These are phyloP conservation scores for Gossypium schwendimanii DNA, from an alignment of 441 rosid genomes.

Conservation along the genomic window DNA sequence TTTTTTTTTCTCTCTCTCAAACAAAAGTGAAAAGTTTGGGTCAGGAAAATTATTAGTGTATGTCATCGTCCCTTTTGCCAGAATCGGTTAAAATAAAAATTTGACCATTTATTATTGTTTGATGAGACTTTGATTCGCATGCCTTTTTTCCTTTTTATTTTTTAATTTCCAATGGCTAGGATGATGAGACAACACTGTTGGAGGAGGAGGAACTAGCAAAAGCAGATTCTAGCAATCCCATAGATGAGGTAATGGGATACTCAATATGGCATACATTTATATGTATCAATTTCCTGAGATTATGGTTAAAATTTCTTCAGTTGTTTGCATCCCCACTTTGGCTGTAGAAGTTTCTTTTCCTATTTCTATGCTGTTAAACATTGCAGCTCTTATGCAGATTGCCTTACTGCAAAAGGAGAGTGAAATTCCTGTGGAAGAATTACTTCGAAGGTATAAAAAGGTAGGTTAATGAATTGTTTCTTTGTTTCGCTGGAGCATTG, in stretches of 20 bases:
- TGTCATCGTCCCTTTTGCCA: background rate
- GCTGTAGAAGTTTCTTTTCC: background rate
- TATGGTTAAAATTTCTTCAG: constrained; percentile 6
- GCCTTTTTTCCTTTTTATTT: background rate
- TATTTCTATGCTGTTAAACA: constrained; percentile 15
- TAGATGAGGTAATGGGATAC: constrained; percentile 60
- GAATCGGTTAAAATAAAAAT: background rate
- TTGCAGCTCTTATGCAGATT: constrained; percentile 46
- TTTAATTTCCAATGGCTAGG: constrained; percentile 40
- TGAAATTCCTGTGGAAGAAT: constrained; percentile 77
- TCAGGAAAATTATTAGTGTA: background rate
- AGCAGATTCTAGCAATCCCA: constrained; percentile 52
- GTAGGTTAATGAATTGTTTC: constrained; percentile 47
- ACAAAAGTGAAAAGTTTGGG: background rate
- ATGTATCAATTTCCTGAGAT: constrained; percentile 8
- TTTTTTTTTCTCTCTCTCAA: background rate
- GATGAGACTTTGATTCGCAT: background rate
- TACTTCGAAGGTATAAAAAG: constrained; percentile 96
- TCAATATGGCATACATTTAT: constrained; percentile 15
- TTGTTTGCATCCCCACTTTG: background rate
- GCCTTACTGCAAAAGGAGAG: constrained; percentile 81
- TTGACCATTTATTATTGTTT: background rate
- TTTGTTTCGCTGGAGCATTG: constrained; percentile 12
- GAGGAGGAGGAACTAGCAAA: constrained; percentile 89
- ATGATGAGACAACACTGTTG: constrained; percentile 85